These are phyloP conservation scores for Alisma plantagoaquatica DNA, from an alignment of 106 monocot genomes.

Conservation along the genomic window DNA sequence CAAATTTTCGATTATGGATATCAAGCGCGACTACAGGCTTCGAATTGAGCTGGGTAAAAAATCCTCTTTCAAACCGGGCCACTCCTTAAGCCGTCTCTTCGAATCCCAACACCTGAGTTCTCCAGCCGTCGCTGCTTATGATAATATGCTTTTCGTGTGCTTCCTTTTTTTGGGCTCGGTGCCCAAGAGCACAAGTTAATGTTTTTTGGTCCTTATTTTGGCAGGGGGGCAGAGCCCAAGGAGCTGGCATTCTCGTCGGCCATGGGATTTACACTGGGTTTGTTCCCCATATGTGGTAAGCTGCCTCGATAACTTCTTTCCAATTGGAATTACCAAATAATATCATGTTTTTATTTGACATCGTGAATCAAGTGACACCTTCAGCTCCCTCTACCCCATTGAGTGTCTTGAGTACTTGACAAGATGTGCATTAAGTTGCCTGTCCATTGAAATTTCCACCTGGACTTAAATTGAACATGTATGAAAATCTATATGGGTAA, in stretches of 20 bases:
- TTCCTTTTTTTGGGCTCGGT: neutral
- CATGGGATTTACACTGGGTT: conserved; percentile 36
- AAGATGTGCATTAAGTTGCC: neutral
- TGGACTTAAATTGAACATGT: too few species aligned
- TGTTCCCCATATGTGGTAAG: conserved; percentile 56
- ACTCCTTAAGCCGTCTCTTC: neutral
- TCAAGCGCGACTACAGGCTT: neutral
- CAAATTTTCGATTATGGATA: neutral
- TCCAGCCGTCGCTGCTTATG: neutral
- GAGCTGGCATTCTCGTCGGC: conserved; percentile 44
- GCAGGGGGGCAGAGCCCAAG: conserved; percentile 42
- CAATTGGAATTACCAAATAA: neutral
- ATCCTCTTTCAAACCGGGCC: neutral
- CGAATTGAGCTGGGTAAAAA: neutral
- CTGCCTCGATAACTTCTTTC: neutral
- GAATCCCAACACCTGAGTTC: neutral
- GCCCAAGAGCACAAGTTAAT: neutral
- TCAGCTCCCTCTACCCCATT: too few species aligned
- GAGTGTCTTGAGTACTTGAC: neutral
- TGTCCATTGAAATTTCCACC: too few species aligned
- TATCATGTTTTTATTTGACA: neutral
- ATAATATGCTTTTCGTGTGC: neutral
- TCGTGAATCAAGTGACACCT: too few species aligned
- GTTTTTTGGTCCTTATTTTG: neutral
- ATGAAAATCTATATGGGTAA: too few species aligned